Conservation (phyloP, 225 moss, liverwort and hornwort species). For the Sphagnum tenellum region DNA sequence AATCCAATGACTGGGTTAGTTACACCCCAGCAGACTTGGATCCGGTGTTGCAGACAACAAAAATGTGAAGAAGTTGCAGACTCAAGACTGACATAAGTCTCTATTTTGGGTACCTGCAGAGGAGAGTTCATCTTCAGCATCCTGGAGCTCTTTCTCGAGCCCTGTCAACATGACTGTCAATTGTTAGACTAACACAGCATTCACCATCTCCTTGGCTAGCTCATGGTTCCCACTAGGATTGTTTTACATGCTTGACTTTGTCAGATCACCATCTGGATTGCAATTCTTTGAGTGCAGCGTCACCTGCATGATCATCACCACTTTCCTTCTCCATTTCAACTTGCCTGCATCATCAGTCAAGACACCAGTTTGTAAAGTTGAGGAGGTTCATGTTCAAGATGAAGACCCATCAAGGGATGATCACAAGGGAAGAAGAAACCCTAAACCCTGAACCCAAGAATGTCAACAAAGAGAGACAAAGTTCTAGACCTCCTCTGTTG, state of each 20-base stretch:
- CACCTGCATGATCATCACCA: conserved; percentile 38
- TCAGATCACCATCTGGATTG: conserved; percentile 58
- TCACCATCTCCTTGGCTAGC: conserved; percentile 40
- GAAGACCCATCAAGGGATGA: no score
- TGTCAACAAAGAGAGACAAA: no score
- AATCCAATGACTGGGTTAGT: no score
- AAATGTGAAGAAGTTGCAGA: no score
- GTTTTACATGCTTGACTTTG: conserved; percentile 47
- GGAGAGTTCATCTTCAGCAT: conserved; percentile 58
- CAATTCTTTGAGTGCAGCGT: conserved; percentile 42
- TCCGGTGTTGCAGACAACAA: no score
- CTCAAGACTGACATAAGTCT: no score
- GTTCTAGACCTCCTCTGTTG: not conserved
- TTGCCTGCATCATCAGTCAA: no score
- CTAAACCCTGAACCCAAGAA: no score
- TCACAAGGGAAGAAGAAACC: no score
- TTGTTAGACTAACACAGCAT: conserved; percentile 48
- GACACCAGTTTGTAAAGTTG: no score
- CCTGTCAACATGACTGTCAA: conserved; percentile 41
- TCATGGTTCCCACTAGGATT: conserved; percentile 25
- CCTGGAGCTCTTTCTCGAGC: conserved; percentile 58
- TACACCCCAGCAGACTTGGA: no score
- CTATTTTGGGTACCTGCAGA: conserved; percentile 25
- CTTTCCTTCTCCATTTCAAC: conserved; percentile 26
- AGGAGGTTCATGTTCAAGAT: no score